Base-by-base conservation (phyloP, 2,329 filamentous ascomycete species). In the Neonectria punicea region DNA sequence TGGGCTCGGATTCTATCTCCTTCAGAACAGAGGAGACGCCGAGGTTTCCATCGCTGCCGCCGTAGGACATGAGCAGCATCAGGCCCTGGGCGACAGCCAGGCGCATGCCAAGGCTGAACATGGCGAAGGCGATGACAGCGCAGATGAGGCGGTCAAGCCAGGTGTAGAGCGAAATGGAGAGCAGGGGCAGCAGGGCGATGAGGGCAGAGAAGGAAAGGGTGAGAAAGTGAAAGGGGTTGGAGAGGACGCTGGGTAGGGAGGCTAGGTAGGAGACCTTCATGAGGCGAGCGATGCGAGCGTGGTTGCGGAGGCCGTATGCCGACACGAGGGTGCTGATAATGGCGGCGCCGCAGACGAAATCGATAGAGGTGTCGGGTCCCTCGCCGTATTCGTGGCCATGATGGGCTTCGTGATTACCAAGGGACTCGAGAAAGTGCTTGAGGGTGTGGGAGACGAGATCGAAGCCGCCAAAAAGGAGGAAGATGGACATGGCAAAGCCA, bases 401-500 rank as follows among this genome's bases (percentile, higher is more conserved):
- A 73, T 97, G 93, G 22, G 93, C 85, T 58, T 90, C 86, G 74
- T 97, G 93, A 58, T 74, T 65, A 13, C 80, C 79, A 28, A 81
- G 67, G 2, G 76, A 76, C 79, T 98, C 95, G 11, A 99, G 87
- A n/a, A 94, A 87, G 79, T 99, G 95, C 77, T 97, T 96, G 16
- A 97, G 84, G 65, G 93, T 95, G 78, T 99, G 96, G 44, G 93
- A 97, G 66, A 99, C 91, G 53, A 99, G 88, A 74, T 99, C 96
- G 74, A 98, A 91, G 20, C 95, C 95, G 84, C 97, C 97, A 80
- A 99, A 99, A n/a, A 97, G 88, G 13, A 99, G 87, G 67, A 98
- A 93, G 43, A 99, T 92, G 56, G 94, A 97, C 89, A 98, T 93
- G 66, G 94, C 96, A 70, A 99, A 97, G 18, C 96, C 96, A 39